Base-by-base conservation (phyloP, 371 early-diverging fungal species). In the Capillidium rhysosporum region DNA sequence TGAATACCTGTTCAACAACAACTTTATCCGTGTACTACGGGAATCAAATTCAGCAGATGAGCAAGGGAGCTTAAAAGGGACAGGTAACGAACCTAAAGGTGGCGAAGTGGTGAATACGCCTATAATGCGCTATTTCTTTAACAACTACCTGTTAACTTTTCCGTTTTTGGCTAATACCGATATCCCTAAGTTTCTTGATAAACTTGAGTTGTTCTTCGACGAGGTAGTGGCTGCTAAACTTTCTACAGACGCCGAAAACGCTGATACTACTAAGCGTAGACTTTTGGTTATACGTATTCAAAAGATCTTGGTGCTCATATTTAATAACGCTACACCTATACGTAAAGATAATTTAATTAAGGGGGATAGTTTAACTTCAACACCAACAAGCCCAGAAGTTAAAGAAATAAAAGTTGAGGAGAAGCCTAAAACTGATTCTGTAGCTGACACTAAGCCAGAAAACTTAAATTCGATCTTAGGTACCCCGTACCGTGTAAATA, bases 181-280 rank as follows among this genome's bases (percentile, higher is more conserved):
- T 29, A 26, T 53, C 20, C n/a, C 18, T 2, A 40, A 53, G 28
- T 53, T 53, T 26, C 18, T 53, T 9, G 54, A 53, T 18, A 53
- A 53, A 20, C 16, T 53, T 7, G 54, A 53, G 18, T 21, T 28
- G 7, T 53, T 53, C 40, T 30, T 28, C n/a, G 54, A 53, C 20
- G 26, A 53, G 7, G 18, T 53, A 3, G 5, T 44, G 4, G 40
- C 26, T 7, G 54, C 54, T 8, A 44, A 43, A 26, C 28, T 53
- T 25, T 40, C 41, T 10, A 28, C 54, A 2, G 54, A 45, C 41
- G 40, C 16, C 23, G 54, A 53, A n/a, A 41, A 40, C n/a, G 14
- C 44, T 9, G 54, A 53, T 18, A 40, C 40, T 25, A 53, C 54
- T 1, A 53, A 53, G 40, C 18, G 54, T 3, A 53, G n/a, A 10